Conservation (phyloP, 225 moss, liverwort and hornwort genomes). For the Pleurozium schreberi region DNA sequence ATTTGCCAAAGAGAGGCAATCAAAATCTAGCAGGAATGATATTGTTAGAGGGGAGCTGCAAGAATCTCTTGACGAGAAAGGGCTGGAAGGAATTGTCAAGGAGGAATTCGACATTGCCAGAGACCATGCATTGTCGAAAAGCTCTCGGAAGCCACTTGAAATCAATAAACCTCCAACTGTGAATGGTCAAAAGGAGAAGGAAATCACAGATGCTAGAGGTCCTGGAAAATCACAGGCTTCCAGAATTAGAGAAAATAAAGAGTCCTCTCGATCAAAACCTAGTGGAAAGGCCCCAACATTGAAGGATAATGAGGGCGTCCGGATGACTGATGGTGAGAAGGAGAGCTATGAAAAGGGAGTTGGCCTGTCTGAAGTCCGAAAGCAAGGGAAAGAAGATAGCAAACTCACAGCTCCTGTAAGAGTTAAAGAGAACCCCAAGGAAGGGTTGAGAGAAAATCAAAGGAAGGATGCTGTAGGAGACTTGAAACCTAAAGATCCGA, state of each 20-base stretch:
- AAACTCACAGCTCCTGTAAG: constrained; percentile 24
- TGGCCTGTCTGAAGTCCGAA: constrained; percentile 18
- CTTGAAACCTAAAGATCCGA: constrained; percentile 22
- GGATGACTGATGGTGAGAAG: constrained; percentile 16
- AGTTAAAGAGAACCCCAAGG: constrained; percentile 44
- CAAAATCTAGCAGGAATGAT: constrained; percentile 28
- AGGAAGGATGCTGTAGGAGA: constrained; percentile 44
- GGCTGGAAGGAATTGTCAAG: constrained; percentile 25
- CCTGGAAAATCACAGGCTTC: constrained; percentile 22
- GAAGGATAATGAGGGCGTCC: constrained; percentile 23
- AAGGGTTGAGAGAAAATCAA: constrained; percentile 35
- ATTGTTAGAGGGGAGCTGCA: constrained; percentile 12
- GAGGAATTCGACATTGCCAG: constrained; percentile 26
- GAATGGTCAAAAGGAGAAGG: constrained; percentile 39
- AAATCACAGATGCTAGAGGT: constrained; percentile 15
- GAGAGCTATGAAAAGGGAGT: constrained; percentile 20
- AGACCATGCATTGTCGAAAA: constrained; percentile 11
- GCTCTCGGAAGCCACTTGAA: constrained; percentile 30
- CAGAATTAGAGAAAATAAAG: constrained; percentile 31
- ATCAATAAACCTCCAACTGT: constrained; percentile 4
- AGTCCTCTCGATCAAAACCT: constrained; percentile 22
- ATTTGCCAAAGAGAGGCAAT: constrained; percentile 23
- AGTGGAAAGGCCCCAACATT: constrained; percentile 7
- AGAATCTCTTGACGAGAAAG: constrained; percentile 24
- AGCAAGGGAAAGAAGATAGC: constrained; percentile 46